These are phyloP conservation scores for Pyronema omphalodes DNA, from an alignment of 495 filamentous ascomycete genomes.

Conservation along the genomic window DNA sequence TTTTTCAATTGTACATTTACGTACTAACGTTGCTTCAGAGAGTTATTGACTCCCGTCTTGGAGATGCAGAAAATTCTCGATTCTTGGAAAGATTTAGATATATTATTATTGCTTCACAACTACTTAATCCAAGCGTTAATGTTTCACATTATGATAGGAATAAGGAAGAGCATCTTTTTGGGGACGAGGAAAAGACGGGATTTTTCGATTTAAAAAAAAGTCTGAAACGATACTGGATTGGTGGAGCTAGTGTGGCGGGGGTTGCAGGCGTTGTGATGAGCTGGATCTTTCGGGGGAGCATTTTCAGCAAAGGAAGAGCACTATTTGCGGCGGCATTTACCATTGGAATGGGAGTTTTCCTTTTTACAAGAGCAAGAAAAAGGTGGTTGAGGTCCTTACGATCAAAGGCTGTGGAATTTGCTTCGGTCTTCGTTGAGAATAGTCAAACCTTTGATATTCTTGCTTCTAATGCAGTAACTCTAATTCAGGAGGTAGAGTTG, in stretches of 20 bases:
- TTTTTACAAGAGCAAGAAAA: constrained; percentile 49
- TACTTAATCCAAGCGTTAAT: constrained; percentile 53
- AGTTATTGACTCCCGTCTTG: constrained; percentile 56
- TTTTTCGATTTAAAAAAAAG: constrained; percentile 26
- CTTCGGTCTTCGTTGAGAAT: constrained; percentile 50
- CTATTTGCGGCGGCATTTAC: constrained; percentile 19
- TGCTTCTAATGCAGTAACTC: constrained; percentile 56
- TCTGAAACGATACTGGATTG: constrained; percentile 21
- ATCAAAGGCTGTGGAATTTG: constrained; percentile 54
- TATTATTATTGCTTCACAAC: constrained; percentile 82
- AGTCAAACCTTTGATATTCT: constrained; percentile 72
- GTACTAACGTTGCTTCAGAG: constrained; percentile 23
- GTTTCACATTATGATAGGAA: constrained; percentile 25
- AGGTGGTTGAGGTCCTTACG: constrained; percentile 74
- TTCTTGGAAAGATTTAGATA: constrained; percentile 95
- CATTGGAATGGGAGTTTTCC: constrained; percentile 37
- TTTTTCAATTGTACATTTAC: constrained; percentile 12
- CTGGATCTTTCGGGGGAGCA: constrained; percentile 19
- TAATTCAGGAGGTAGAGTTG: constrained; percentile 91
- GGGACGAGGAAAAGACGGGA: constrained; percentile 31
- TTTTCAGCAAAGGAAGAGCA: constrained; percentile 25
- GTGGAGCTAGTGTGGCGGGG: constrained; percentile 21
- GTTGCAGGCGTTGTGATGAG: constrained; percentile 17
- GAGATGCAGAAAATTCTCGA: constrained; percentile 59
- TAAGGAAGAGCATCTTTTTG: constrained; percentile 17